Conservation (phyloP, 2,329 filamentous ascomycete species). For the Calonectria pauciramosa region DNA sequence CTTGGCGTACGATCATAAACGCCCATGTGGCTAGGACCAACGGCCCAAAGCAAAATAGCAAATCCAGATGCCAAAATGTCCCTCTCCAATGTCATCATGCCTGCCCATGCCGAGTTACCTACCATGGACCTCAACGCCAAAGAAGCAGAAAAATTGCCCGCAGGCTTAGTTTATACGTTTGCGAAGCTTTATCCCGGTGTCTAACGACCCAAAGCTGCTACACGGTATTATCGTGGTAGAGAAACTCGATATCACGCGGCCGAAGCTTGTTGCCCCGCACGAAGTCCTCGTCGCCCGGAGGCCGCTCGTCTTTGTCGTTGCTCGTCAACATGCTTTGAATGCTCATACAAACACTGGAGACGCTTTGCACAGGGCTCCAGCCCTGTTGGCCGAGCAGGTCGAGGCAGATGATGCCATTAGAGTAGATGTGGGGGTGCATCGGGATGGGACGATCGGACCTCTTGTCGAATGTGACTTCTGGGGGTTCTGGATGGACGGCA, state of each 20-base stretch:
- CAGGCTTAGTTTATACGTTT: slow-evolving; percentile 10
- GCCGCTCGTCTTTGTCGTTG: slow-evolving; percentile 91
- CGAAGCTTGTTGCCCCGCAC: slow-evolving; percentile 83
- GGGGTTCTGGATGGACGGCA: slow-evolving; percentile 75
- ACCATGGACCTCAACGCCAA: slow-evolving; percentile 27
- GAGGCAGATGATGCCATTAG: slow-evolving; percentile 98
- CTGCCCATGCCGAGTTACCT: slow-evolving; percentile 15
- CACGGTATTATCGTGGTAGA: slow-evolving; percentile 91
- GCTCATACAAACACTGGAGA: slow-evolving; percentile 97
- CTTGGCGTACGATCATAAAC: slow-evolving; percentile 8
- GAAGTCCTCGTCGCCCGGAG: slow-evolving; percentile 91
- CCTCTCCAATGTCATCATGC: slow-evolving; percentile 20
- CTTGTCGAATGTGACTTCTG: slow-evolving; percentile 90
- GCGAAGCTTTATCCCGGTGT: neutral
- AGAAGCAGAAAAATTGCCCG: slow-evolving; percentile 13
- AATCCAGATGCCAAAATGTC: slow-evolving; percentile 17
- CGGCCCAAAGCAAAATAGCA: slow-evolving; percentile 12
- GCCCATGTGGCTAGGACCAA: slow-evolving; percentile 5
- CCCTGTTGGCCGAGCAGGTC: slow-evolving; percentile 90
- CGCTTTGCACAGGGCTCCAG: slow-evolving; percentile 97
- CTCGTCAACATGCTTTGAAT: slow-evolving; percentile 98
- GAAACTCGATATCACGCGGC: slow-evolving; percentile 91
- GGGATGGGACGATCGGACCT: slow-evolving; percentile 79
- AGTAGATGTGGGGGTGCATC: slow-evolving; percentile 98
- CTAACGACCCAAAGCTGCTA: slow-evolving; percentile 49